phyloP scores from a whole-genome alignment of 768 basidiomycete genomes.

The Gloeophyllum trabeum region DNA sequence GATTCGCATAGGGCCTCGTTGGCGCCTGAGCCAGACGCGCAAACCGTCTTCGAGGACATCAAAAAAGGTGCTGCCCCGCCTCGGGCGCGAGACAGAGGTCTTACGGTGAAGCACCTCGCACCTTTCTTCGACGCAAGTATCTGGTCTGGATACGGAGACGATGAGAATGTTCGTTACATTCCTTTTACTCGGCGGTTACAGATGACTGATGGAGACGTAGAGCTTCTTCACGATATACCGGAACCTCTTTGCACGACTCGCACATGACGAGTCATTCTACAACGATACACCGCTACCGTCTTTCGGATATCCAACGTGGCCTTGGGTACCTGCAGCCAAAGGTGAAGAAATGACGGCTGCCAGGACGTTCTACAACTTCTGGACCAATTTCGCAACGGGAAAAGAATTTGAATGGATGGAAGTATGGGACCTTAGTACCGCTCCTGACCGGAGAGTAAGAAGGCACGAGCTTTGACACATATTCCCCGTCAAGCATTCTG shows the following conservation, averaged over 20 bases:
- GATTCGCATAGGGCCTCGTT: conserved; percentile 84
- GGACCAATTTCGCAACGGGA: conserved; percentile 76
- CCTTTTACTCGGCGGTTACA: conserved; percentile 1
- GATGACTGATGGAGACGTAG: conserved; percentile 24
- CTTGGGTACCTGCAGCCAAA: conserved; percentile 45
- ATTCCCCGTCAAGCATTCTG: neutral
- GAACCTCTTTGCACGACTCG: conserved; percentile 75
- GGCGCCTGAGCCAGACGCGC: conserved; percentile 72
- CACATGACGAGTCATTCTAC: conserved; percentile 62
- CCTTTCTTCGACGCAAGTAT: conserved; percentile 72
- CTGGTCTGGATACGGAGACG: conserved; percentile 58
- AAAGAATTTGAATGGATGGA: conserved; percentile 90
- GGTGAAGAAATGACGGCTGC: conserved; percentile 37
- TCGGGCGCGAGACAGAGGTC: conserved; percentile 53
- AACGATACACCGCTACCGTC: conserved; percentile 45
- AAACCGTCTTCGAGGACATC: conserved; percentile 79
- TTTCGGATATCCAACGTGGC: conserved; percentile 73
- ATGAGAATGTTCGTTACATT: conserved; percentile 35
- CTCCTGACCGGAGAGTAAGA: conserved; percentile 76
- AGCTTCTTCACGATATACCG: conserved; percentile 86
- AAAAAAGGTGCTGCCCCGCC: conserved; percentile 52
- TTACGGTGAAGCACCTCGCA: conserved; percentile 71
- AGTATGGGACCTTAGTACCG: conserved; percentile 73
- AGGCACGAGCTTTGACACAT: too few relatives aligned
- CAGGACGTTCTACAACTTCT: conserved; percentile 72